A percentile compares a stretch with the other conserved stretches of the same genome.
phyloP scores from a whole-genome alignment of 73 alveolate species.

The Paramecium tetraurelia region DNA sequence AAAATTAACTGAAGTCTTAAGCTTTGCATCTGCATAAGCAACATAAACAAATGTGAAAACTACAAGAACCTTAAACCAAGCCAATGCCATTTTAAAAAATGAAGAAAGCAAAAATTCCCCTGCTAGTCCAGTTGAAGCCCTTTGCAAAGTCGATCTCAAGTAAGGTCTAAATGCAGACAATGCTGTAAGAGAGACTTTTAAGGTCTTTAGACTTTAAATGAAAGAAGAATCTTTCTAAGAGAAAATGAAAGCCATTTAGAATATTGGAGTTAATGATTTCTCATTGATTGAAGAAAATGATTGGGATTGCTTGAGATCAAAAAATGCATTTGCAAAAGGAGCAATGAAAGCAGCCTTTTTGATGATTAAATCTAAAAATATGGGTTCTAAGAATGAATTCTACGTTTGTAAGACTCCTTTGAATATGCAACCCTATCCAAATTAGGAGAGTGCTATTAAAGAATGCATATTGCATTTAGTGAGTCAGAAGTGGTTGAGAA shows the following conservation, averaged over 20 bases:
- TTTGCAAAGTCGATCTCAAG: not conserved
- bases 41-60: not conserved
- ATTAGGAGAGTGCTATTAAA: not conserved
- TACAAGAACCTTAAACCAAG: not conserved
- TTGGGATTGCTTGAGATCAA: not conserved
- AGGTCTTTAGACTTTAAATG: not conserved
- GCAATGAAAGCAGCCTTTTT: not conserved
- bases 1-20: not conserved
- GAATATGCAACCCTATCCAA: not conserved
- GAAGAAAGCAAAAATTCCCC: not conserved
- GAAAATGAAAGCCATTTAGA: not conserved
- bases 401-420: not conserved
- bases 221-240: not conserved
- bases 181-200: not conserved
- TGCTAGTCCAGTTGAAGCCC: not conserved
- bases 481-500: not conserved
- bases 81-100: not conserved
- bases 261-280: not conserved
- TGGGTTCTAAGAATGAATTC: not conserved
- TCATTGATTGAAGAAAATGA: not conserved
- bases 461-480: not conserved
- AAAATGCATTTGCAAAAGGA: not conserved
- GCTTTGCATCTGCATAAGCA: not conserved
- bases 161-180: not conserved
- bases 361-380: not conserved